Percentiles rank a stretch among this genome's conserved stretches.
phyloP scores from a whole-genome alignment of 306 rosid species.

The Inga laurina region DNA sequence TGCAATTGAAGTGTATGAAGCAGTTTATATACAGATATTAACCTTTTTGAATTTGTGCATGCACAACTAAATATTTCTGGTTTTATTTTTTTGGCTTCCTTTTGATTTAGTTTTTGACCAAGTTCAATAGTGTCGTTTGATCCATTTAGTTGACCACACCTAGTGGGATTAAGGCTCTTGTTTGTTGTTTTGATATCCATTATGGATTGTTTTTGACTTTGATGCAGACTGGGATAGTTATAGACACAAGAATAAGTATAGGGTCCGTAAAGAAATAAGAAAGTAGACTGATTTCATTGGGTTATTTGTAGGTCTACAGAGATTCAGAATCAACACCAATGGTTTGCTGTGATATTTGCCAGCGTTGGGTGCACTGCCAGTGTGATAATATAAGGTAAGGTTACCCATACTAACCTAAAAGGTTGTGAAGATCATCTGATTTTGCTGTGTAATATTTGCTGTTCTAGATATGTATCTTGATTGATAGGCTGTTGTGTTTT shows the following conservation, averaged over 20 bases:
- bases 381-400: conserved; percentile 93
- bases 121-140: no score
- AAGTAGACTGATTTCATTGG: conserved; percentile 28
- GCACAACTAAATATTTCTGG: not conserved
- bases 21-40: not conserved
- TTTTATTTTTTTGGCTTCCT: not conserved
- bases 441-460: not conserved
- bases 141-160: no score
- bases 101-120: not conserved
- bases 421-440: conserved; percentile 13
- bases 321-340: conserved; percentile 99
- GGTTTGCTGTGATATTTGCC: conserved; percentile 99
- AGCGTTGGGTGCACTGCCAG: conserved; percentile 99
- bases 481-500: conserved; percentile 1
- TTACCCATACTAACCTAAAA: conserved; percentile 4
- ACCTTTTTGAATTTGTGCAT: conserved; percentile 3
- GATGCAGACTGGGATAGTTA: not conserved
- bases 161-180: no score
- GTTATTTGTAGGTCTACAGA: conserved; percentile 81
- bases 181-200: not conserved
- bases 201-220: not conserved
- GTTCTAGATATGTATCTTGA: conserved; percentile 12
- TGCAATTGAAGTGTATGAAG: conserved; percentile 22
- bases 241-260: conserved; percentile 3
- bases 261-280: conserved; percentile 1